Conservation (phyloP, 805 yeast genomes). For the Spathaspora gorwiae region DNA sequence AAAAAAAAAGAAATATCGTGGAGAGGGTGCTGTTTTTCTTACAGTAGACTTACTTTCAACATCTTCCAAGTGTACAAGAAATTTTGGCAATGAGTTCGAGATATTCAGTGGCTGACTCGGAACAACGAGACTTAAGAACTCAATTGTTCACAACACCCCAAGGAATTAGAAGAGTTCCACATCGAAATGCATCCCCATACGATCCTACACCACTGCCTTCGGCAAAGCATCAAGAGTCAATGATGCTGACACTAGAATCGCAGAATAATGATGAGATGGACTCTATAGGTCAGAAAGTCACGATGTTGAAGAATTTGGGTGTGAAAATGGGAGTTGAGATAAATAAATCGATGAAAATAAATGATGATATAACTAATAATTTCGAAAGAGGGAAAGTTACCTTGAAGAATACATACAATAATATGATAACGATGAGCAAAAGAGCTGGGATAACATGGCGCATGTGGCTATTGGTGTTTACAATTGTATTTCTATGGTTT, state of each 20-base stretch:
- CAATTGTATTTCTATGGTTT: conserved; percentile 32
- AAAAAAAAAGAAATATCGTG: no score
- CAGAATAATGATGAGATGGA: conserved; percentile 41
- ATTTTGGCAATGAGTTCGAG: conserved; percentile 19
- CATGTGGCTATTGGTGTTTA: conserved; percentile 41
- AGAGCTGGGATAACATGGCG: conserved; percentile 43
- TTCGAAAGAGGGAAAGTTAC: conserved; percentile 38
- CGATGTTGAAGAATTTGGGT: conserved; percentile 38
- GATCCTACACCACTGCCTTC: conserved; percentile 21
- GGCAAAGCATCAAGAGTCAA: conserved; percentile 40
- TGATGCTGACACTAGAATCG: conserved; percentile 39
- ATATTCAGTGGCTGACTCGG: conserved; percentile 29
- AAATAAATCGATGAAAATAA: conserved; percentile 35
- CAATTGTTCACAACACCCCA: conserved; percentile 30
- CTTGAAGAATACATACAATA: conserved; percentile 38
- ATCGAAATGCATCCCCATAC: conserved; percentile 36
- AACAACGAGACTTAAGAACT: conserved; percentile 40
- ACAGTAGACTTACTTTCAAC: background rate
- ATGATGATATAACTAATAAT: conserved; percentile 36
- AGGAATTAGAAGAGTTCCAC: conserved; percentile 18
- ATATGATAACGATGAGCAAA: conserved; percentile 43
- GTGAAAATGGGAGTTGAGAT: conserved; percentile 41
- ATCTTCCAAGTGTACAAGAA: background rate
- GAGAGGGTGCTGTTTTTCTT: background rate
- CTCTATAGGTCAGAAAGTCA: conserved; percentile 37